Evolutionary conservation across 768 basidiomycete species (phyloP).

Genomic region (Leucosporidium scottii): DNA sequence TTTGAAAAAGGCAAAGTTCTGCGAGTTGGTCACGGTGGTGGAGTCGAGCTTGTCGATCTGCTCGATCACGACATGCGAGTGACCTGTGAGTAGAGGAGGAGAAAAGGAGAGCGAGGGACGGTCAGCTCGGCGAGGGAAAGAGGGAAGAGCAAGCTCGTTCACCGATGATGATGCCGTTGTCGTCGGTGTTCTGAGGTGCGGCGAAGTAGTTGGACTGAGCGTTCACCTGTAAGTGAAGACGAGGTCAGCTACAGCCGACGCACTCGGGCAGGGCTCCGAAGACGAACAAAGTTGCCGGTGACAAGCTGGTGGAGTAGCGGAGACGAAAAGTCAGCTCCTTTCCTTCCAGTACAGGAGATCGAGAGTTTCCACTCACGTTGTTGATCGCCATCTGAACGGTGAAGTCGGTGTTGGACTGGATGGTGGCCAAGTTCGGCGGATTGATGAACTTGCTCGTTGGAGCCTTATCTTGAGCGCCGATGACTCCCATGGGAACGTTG

Average conservation of each 20-base stretch:
- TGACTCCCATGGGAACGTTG: slow-evolving; percentile 54
- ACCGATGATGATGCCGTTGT: slow-evolving; percentile 51
- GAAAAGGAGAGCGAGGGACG: not conserved
- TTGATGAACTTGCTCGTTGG: slow-evolving; percentile 50
- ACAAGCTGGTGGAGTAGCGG: not conserved
- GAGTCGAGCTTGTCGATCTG: slow-evolving; percentile 46
- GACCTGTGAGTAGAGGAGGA: slow-evolving; percentile 22
- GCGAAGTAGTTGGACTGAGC: slow-evolving; percentile 41
- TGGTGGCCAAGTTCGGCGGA: slow-evolving; percentile 47
- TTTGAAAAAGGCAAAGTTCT: slow-evolving; percentile 56
- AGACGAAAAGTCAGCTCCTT: too few relatives aligned
- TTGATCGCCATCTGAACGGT: slow-evolving; percentile 50
- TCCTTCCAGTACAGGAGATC: too few relatives aligned
- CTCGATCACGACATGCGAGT: slow-evolving; percentile 58
- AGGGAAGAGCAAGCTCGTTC: slow-evolving; percentile 3
- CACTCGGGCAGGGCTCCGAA: too few relatives aligned
- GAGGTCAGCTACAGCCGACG: too few relatives aligned
- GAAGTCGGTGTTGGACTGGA: slow-evolving; percentile 50
- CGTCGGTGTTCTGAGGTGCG: slow-evolving; percentile 55
- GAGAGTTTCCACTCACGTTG: slow-evolving; percentile 25
- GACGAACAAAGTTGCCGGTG: slow-evolving; percentile 51
- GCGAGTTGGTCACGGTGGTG: slow-evolving; percentile 50
- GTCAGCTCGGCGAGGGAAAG: not conserved
- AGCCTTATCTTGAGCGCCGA: slow-evolving; percentile 49
- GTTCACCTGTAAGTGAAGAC: slow-evolving; percentile 40